These are phyloP conservation scores for Ascobolus immersus DNA, from an alignment of 495 filamentous ascomycete genomes.

Conservation along the genomic window DNA sequence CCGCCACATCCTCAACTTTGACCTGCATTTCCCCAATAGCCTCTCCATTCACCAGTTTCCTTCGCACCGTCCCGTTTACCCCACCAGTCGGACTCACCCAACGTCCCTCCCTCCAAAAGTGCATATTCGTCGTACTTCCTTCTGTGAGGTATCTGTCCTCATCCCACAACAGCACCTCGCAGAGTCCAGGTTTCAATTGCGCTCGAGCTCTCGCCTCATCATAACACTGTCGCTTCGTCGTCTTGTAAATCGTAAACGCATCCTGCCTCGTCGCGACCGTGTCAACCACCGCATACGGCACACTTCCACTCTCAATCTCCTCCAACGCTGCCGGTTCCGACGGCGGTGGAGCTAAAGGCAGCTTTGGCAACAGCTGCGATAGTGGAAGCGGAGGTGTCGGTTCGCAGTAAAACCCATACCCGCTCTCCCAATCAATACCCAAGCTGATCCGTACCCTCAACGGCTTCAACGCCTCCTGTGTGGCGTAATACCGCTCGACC, in stretches of 20 bases:
- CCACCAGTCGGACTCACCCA: slow-evolving; percentile 43
- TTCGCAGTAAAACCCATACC: not conserved
- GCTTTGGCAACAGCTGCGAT: not conserved
- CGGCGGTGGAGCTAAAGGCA: slow-evolving; percentile 6
- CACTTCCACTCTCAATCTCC: too few species aligned
- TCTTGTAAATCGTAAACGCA: slow-evolving; percentile 50
- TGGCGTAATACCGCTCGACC: not conserved
- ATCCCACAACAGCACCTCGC: slow-evolving; percentile 55
- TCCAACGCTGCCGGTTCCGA: not conserved
- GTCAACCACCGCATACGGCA: slow-evolving; percentile 36
- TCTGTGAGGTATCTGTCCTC: slow-evolving; percentile 49
- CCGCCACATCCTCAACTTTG: not conserved
- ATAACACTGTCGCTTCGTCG: slow-evolving; percentile 39
- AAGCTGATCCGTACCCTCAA: not conserved
- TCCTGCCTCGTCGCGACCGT: slow-evolving; percentile 25
- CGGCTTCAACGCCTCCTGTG: slow-evolving; percentile 3
- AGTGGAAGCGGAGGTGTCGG: not conserved
- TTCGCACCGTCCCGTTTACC: slow-evolving; percentile 50
- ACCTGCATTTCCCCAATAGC: slow-evolving; percentile 1
- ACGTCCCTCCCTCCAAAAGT: slow-evolving; percentile 39
- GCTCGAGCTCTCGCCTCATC: slow-evolving; percentile 32
- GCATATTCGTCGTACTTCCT: slow-evolving; percentile 46
- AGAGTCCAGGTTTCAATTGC: slow-evolving; percentile 26
- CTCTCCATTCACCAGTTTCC: slow-evolving; percentile 16
- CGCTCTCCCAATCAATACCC: not conserved